Evolutionary conservation across 1,139 yeast genomes (phyloP), one percentile per base, ranked within the genome.

Genomic region (Taphrina wiesneri): DNA sequence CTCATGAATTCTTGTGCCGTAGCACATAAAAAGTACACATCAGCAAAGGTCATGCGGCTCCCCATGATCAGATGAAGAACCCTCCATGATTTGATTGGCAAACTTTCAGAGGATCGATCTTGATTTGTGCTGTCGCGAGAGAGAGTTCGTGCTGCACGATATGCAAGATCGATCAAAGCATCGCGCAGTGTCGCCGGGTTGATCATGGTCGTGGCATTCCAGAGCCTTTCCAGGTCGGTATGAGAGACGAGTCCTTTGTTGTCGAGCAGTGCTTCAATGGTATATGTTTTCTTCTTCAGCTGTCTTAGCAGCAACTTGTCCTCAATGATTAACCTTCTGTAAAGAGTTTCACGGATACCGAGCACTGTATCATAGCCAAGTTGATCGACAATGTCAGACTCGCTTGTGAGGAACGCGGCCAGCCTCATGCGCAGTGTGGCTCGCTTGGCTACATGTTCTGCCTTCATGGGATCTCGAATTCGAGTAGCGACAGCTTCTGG

Each of bases 151-250:
- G 21, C 53, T 15, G 53, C 6, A 17, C 13, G 34, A 15, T 30
- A 49, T 21, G 34, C 53, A 17, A 49, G 36, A 49, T 49, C 53
- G n/a, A 49, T 28, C 36, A 49, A 19, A 6, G 53, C 53, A 28
- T 49, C 53, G 17, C 36, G 53, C 53, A 49, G 36, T 13, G 23
- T 49, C 9, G 53, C 53, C 17, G 53, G 53, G 15, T 49, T 49
- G 53, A 49, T 19, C 23, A 26, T 17, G 36, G 34, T 11, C 23
- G 36, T 30, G 21, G 36, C 36, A 13, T 9, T 49, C 53, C 53
- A 49, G 36, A 49, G 26, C 17, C 53, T 26, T 13, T 49, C 53
- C 36, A 49, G 17, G n/a, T 49, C 53, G 9, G 34, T 17, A 26
- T 26, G 36, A 1, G 36, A 4, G 5, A 28, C 53, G 13, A 45